Evolutionary conservation across 78 protist species (phyloP).

Genomic region (Planoprotostelium fungivorum): DNA sequence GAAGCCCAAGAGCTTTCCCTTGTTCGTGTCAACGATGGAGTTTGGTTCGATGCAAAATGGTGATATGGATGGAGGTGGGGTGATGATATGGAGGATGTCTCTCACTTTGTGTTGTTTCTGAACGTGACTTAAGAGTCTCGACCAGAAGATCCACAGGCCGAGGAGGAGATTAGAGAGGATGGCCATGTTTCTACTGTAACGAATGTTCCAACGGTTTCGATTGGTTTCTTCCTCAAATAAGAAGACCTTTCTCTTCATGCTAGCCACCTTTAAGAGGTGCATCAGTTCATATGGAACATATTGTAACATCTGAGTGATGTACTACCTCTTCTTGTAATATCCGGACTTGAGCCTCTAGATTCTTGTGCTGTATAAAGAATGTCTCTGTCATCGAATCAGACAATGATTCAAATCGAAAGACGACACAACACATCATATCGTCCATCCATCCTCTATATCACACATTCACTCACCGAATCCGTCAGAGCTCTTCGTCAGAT

Average conservation of each 20-base stretch:
- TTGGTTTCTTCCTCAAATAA: not conserved
- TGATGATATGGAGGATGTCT: not conserved
- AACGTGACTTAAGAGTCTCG: not conserved
- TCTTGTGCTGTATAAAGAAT: not conserved
- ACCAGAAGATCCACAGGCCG: not conserved
- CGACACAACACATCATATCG: too few relatives aligned
- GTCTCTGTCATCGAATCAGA: not conserved
- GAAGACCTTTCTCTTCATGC: not conserved
- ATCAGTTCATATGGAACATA: not conserved
- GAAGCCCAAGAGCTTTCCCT: not conserved
- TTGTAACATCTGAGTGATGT: not conserved
- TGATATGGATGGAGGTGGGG: not conserved
- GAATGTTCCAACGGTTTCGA: not conserved
- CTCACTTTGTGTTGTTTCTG: not conserved
- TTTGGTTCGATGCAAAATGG: too few relatives aligned
- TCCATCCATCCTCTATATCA: too few relatives aligned
- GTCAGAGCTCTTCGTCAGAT: too few relatives aligned
- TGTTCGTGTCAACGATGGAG: not conserved
- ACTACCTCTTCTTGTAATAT: not conserved
- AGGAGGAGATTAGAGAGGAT: not conserved
- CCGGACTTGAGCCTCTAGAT: not conserved
- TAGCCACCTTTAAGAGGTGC: not conserved
- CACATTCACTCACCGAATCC: too few relatives aligned
- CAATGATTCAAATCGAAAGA: too few relatives aligned
- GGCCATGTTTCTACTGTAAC: not conserved